Conservation (phyloP, 768 basidiomycete species). For the Lactarius sanguifluus region DNA sequence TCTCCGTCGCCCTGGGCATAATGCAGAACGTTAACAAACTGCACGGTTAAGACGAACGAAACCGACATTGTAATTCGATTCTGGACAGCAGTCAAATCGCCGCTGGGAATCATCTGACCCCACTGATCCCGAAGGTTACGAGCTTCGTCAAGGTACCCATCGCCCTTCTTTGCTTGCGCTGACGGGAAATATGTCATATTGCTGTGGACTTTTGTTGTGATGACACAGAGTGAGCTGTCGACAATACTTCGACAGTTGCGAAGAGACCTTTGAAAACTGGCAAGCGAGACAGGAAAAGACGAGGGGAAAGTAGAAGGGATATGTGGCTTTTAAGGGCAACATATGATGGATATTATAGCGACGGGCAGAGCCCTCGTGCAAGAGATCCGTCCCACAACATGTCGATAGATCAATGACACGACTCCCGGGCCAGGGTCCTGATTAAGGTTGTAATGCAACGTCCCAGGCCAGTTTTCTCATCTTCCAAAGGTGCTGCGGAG, state of each 20-base stretch:
- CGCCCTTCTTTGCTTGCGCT: constrained; percentile 14
- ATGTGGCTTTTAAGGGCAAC: not conserved
- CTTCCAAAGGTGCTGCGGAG: not conserved
- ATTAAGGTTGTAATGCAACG: not conserved
- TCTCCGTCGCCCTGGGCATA: constrained; percentile 16
- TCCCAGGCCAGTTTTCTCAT: not conserved
- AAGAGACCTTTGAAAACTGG: not conserved
- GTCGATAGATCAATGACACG: not conserved
- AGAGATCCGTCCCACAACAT: not conserved
- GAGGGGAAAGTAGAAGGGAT: not conserved
- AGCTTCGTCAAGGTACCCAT: constrained; percentile 19
- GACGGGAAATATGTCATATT: constrained; percentile 17
- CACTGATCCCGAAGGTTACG: constrained; percentile 19
- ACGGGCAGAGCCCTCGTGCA: not conserved
- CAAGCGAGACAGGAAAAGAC: not conserved
- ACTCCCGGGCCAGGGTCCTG: too few species aligned
- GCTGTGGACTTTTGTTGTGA: not conserved
- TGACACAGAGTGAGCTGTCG: not conserved
- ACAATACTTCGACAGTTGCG: not conserved
- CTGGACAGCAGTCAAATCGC: constrained; percentile 10
- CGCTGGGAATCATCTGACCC: constrained; percentile 12
- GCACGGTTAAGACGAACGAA: not conserved
- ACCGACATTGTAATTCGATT: constrained; percentile 16
- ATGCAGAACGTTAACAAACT: not conserved
- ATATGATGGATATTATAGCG: not conserved